Conservation (phyloP, 1,284 basidiomycete species). For the Phenoliferia sp. region DNA sequence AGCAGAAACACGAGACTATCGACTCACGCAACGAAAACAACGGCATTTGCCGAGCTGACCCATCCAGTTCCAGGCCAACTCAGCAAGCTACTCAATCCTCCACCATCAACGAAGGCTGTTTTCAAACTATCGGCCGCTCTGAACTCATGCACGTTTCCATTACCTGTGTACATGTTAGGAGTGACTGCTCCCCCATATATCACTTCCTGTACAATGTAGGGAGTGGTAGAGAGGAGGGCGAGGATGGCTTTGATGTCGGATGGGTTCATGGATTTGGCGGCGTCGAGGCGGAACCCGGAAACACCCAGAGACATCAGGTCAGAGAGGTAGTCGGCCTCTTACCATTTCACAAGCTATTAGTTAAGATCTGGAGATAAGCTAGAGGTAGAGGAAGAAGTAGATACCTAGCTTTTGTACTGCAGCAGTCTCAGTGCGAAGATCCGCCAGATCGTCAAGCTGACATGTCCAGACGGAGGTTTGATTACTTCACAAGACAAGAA, state of each 20-base stretch:
- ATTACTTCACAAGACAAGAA: not conserved
- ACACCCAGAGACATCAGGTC: conserved; percentile 52
- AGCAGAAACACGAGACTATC: no score
- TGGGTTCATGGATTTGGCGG: conserved; percentile 52
- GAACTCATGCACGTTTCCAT: conserved; percentile 2
- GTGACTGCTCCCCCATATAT: not conserved
- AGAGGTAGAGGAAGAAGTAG: not conserved
- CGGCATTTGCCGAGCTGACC: not conserved
- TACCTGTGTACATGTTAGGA: not conserved
- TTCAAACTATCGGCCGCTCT: not conserved
- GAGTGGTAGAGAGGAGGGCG: not conserved
- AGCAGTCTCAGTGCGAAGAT: conserved; percentile 46
- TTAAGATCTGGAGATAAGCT: not conserved
- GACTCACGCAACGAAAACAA: conserved; percentile 8
- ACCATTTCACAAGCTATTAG: conserved; percentile 41
- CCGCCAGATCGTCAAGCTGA: conserved; percentile 3
- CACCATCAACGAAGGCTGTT: conserved; percentile 1
- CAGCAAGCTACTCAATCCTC: not conserved
- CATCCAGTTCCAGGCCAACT: not conserved
- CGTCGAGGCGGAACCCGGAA: conserved; percentile 61
- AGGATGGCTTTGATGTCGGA: conserved; percentile 44
- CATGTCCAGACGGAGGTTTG: not conserved
- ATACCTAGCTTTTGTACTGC: conserved; percentile 51
- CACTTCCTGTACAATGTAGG: conserved; percentile 5
- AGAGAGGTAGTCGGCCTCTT: conserved; percentile 57